Conservation (phyloP, 2,329 filamentous ascomycete genomes). For the Fusarium bactridioides region DNA sequence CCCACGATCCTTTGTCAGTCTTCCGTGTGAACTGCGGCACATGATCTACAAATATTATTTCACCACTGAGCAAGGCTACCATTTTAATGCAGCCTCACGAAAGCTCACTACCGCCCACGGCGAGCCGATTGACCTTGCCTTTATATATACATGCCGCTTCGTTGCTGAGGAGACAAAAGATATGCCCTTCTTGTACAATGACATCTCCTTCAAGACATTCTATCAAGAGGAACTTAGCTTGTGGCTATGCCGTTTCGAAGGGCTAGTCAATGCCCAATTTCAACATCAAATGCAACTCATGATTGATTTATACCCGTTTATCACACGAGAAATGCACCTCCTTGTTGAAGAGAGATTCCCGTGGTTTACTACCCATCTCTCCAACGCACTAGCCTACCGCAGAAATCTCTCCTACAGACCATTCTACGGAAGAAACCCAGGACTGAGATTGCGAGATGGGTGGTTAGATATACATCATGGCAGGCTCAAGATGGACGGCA, state of each 20-base stretch:
- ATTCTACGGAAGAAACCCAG: too few relatives aligned
- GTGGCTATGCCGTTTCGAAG: not conserved
- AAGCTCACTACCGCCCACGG: not conserved
- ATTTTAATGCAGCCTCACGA: not conserved
- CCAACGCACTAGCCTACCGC: not conserved
- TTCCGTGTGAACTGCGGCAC: not conserved
- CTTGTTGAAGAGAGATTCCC: not conserved
- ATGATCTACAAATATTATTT: not conserved
- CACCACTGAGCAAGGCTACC: not conserved
- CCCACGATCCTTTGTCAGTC: not conserved
- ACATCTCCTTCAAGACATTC: not conserved
- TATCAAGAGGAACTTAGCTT: not conserved
- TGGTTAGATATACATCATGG: too few relatives aligned
- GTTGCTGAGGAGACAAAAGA: not conserved
- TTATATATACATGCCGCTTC: not conserved
- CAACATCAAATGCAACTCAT: not conserved
- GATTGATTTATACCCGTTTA: not conserved
- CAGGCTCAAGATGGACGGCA: too few relatives aligned
- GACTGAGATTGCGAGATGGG: too few relatives aligned
- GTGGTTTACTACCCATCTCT: not conserved
- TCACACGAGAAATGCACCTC: not conserved
- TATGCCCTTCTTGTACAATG: not conserved
- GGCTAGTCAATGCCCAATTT: accelerated
- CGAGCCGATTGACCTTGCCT: not conserved
- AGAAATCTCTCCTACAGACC: too few relatives aligned